Conservation (phyloP, 768 basidiomycete species). For the Xerocomellus dryophilus region DNA sequence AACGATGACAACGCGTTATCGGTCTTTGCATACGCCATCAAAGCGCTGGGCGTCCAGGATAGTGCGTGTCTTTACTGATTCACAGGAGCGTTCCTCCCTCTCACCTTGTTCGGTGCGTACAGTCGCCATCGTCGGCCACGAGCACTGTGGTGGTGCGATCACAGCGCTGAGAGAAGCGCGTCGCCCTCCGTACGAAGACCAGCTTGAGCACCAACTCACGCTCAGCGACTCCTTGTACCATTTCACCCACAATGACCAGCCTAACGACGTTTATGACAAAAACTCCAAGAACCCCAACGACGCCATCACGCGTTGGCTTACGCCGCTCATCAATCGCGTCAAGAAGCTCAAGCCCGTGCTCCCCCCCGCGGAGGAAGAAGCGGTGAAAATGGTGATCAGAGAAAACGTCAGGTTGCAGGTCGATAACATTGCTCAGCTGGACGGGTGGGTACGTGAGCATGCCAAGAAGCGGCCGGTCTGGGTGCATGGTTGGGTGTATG, state of each 20-base stretch:
- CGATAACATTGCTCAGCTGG: background rate
- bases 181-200: background rate
- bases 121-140: conserved; percentile 84
- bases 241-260: conserved; percentile 21
- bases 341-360: conserved; percentile 34
- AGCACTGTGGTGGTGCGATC: conserved; percentile 72
- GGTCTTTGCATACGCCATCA: conserved; percentile 72
- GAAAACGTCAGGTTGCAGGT: conserved; percentile 56
- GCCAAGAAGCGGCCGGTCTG: conserved; percentile 39
- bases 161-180: conserved; percentile 30
- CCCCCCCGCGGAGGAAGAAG: conserved; percentile 33
- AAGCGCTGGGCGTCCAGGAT: conserved; percentile 64
- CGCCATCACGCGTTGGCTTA: conserved; percentile 69
- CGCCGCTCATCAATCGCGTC: conserved; percentile 58
- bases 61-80: conserved; percentile 44
- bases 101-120: background rate
- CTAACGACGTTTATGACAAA: conserved; percentile 15
- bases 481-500: conserved; percentile 75
- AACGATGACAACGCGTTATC: conserved; percentile 68
- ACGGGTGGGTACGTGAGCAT: background rate
- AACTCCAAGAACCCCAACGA: conserved; percentile 33
- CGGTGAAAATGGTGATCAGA: conserved; percentile 37
- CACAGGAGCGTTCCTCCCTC: background rate
- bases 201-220: conserved; percentile 5
- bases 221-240: conserved; percentile 19